phyloP scores from a whole-genome alignment of 2,329 filamentous ascomycete genomes.

The Botryotinia convoluta region DNA sequence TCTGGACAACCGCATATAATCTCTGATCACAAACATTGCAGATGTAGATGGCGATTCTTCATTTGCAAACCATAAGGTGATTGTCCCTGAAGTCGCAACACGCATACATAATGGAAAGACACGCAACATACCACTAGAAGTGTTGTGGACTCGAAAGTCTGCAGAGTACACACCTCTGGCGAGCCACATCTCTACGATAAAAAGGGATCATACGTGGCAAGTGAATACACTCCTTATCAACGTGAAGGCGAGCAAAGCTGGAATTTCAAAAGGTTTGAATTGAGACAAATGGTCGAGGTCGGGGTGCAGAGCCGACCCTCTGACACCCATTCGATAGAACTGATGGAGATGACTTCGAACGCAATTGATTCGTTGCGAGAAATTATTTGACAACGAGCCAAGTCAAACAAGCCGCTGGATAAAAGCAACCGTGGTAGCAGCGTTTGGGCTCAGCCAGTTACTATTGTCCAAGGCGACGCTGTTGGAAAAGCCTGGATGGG shows the following conservation, averaged over 20 bases:
- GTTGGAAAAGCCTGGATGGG: neutral
- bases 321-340: neutral
- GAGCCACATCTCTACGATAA: neutral
- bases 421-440: neutral
- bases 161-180: neutral
- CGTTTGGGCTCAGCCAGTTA: neutral
- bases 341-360: neutral
- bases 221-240: neutral
- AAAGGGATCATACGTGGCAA: neutral
- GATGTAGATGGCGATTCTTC: neutral
- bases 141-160: neutral
- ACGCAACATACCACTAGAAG: neutral
- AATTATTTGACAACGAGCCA: neutral
- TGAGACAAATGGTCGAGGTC: no score
- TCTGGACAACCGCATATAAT: neutral
- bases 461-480: neutral
- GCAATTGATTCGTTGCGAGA: neutral
- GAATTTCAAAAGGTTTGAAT: no score
- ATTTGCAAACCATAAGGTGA: neutral
- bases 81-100: neutral
- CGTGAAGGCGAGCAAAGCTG: neutral
- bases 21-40: neutral
- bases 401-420: neutral
- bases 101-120: neutral
- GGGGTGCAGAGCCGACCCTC: neutral